A percentile compares a stretch with the other conserved stretches of the same genome.
These are phyloP conservation scores for Ceratobasidium sp. DNA, from an alignment of 1,284 basidiomycete genomes.

Conservation along the genomic window DNA sequence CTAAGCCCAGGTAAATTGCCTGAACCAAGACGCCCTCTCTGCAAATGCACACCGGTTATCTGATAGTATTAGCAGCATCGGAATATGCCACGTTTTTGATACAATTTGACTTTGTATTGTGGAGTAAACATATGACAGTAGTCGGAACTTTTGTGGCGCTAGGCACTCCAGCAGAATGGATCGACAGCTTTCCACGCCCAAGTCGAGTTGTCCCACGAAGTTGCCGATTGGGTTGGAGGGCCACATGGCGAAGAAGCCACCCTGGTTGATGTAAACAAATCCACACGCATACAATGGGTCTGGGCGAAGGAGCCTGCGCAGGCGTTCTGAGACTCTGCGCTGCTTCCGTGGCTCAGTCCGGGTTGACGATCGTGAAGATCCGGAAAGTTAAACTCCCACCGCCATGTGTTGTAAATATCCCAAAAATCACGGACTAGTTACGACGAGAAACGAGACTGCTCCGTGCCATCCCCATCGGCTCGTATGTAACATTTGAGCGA, in stretches of 20 bases:
- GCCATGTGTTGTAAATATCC: constrained; percentile 26
- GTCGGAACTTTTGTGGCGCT: constrained; percentile 8
- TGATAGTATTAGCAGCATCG: background rate
- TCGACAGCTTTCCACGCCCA: constrained; percentile 15
- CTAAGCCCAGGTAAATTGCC: background rate
- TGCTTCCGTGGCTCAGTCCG: constrained; percentile 27
- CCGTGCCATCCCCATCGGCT: background rate
- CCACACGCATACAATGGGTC: constrained; percentile 18
- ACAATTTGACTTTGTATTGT: constrained; percentile 8
- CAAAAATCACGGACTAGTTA: background rate
- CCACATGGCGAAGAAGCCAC: constrained; percentile 35
- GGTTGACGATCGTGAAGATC: constrained; percentile 29
- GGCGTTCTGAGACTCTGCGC: constrained; percentile 12
- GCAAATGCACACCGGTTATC: background rate
- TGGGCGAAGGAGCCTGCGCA: constrained; percentile 1
- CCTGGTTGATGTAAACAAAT: constrained; percentile 26
- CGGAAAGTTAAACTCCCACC: constrained; percentile 2
- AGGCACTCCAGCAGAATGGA: background rate
- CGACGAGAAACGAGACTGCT: constrained; percentile 6
- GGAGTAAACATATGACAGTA: constrained; percentile 10
- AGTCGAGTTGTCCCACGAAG: constrained; percentile 20
- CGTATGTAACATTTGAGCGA: constrained; percentile 25
- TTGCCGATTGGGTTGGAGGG: constrained; percentile 20
- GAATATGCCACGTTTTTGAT: constrained; percentile 10
- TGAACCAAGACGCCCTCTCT: background rate